Evolutionary conservation across 768 basidiomycete species (phyloP).

Genomic region (Brasilioporus rufonigricans): DNA sequence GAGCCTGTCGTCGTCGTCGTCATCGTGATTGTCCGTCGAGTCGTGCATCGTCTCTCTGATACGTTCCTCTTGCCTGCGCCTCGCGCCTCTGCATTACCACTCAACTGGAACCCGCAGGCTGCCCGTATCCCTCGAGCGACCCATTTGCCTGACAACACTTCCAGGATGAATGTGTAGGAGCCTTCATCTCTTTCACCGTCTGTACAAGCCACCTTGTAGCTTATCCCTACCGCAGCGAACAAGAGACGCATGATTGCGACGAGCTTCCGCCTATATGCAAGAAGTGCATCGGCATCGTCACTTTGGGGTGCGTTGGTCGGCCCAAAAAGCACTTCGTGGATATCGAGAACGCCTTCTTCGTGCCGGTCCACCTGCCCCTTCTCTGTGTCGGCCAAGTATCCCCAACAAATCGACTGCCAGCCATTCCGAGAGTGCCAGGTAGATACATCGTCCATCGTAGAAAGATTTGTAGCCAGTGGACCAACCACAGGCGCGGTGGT

Average conservation of each 20-base stretch:
- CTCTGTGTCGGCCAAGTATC: slow-evolving; percentile 1
- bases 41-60: too few relatives aligned
- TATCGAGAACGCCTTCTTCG: slow-evolving; percentile 5
- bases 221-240: slow-evolving; percentile 9
- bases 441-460: background rate
- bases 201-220: slow-evolving; percentile 9
- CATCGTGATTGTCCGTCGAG: too few relatives aligned
- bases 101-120: slow-evolving; percentile 14
- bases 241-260: slow-evolving; percentile 6
- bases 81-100: background rate
- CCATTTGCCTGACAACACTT: slow-evolving; percentile 11
- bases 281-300: background rate
- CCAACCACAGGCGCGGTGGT: background rate
- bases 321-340: slow-evolving; percentile 6
- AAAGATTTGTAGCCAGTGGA: background rate
- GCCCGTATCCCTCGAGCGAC: slow-evolving; percentile 12
- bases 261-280: slow-evolving; percentile 2
- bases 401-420: slow-evolving; percentile 15
- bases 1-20: too few relatives aligned
- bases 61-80: too few relatives aligned
- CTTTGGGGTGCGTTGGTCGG: background rate
- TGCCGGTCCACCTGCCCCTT: background rate
- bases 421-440: background rate
- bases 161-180: background rate
- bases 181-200: background rate